Evolutionary conservation across 345 rosid species (phyloP).

Genomic region (Populus tremula): DNA sequence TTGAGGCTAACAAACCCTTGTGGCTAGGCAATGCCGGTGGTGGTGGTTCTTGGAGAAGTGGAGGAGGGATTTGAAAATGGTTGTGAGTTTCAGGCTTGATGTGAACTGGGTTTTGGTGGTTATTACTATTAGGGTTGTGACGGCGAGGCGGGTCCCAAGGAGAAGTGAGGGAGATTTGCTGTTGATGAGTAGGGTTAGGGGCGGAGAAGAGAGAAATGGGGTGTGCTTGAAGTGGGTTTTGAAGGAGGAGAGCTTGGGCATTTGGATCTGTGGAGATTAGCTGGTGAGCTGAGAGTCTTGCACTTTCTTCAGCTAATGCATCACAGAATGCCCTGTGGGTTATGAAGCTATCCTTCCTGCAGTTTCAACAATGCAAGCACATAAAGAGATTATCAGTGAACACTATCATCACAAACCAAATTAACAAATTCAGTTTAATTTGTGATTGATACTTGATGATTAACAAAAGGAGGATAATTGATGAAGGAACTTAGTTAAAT

Average conservation of each 20-base stretch:
- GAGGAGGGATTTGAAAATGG: conserved; percentile 31
- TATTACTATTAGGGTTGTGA: conserved; percentile 37
- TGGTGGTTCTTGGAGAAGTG: conserved; percentile 25
- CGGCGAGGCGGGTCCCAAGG: conserved; percentile 33
- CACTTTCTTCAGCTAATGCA: conserved; percentile 89
- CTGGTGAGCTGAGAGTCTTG: conserved; percentile 56
- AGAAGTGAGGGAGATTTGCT: conserved; percentile 23
- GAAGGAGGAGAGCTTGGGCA: conserved; percentile 26
- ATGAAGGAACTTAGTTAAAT: too few species aligned
- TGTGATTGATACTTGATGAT: neutral
- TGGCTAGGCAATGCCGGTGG: conserved; percentile 11
- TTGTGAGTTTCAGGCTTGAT: conserved; percentile 43
- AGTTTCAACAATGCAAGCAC: neutral
- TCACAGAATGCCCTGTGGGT: conserved; percentile 94
- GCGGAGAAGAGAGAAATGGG: conserved; percentile 28
- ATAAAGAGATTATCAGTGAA: neutral
- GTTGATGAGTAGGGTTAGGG: conserved; percentile 14
- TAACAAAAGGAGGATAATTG: neutral
- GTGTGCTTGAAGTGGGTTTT: conserved; percentile 17
- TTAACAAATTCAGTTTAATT: neutral
- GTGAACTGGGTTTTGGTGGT: conserved; percentile 15
- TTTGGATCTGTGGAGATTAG: conserved; percentile 7
- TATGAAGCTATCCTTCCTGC: conserved; percentile 93
- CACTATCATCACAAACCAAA: neutral
- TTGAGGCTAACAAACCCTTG: conserved; percentile 23